Percentiles rank a stretch among this genome's conserved stretches.
These are phyloP conservation scores for Acer negundo DNA, from an alignment of 345 rosid species.

Conservation along the genomic window DNA sequence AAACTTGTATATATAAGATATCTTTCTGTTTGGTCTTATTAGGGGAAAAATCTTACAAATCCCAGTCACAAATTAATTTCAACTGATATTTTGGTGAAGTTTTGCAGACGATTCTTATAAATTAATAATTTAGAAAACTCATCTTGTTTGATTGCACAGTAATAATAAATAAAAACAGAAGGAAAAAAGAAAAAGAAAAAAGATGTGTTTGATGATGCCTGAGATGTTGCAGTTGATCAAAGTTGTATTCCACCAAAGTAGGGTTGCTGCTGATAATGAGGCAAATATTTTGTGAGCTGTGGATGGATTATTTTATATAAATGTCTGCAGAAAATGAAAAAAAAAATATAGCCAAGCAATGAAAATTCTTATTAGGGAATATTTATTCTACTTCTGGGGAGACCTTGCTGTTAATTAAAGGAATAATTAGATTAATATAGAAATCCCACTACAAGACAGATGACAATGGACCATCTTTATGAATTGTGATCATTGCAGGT, in stretches of 20 bases:
- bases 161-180: too few species aligned
- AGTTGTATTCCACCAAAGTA: not conserved
- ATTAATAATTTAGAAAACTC: too few species aligned
- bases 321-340: too few species aligned
- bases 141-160: too few species aligned
- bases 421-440: not conserved
- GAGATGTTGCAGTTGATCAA: not conserved
- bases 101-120: too few species aligned
- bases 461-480: not conserved
- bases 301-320: too few species aligned
- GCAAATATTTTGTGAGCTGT: too few species aligned
- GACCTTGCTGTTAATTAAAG: not conserved
- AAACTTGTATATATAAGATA: too few species aligned
- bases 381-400: not conserved
- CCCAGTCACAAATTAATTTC: not conserved
- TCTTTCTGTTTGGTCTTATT: not conserved
- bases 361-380: not conserved
- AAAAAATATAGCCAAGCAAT: not conserved
- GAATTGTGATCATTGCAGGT: conserved; percentile 2
- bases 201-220: not conserved
- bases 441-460: not conserved
- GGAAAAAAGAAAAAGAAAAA: too few species aligned
- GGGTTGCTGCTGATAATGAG: too few species aligned
- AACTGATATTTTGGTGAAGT: not conserved
- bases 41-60: not conserved